Evolutionary conservation across 768 basidiomycete genomes (phyloP).

Genomic region (Pulveroboletus sp.): DNA sequence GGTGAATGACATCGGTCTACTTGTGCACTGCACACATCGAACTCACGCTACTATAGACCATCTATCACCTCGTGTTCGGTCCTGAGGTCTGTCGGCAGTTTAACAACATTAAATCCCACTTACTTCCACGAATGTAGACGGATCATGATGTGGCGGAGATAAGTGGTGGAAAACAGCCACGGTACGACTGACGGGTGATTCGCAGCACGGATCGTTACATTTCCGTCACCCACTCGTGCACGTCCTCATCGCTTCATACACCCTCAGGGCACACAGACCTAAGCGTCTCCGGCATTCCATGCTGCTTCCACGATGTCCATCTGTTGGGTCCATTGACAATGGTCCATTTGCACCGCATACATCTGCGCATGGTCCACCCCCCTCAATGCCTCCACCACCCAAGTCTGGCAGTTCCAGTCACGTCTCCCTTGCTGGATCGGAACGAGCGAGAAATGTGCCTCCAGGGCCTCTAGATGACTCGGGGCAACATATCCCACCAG

Average conservation of each 20-base stretch:
- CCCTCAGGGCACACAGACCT: not conserved
- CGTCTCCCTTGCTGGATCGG: slow-evolving; percentile 6
- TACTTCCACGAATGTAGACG: too few species aligned
- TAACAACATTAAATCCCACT: too few species aligned
- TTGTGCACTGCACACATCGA: too few species aligned
- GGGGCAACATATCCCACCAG: slow-evolving; percentile 11
- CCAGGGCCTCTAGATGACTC: not conserved
- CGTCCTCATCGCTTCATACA: not conserved
- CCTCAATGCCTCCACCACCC: slow-evolving; percentile 16
- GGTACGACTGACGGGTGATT: not conserved
- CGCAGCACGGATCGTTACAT: not conserved
- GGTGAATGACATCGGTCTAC: too few species aligned
- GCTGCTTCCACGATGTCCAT: slow-evolving; percentile 16
- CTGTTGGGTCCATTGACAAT: slow-evolving; percentile 8
- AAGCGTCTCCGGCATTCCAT: slow-evolving; percentile 1
- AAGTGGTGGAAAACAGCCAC: not conserved
- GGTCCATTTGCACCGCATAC: slow-evolving; percentile 16
- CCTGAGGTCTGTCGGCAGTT: too few species aligned
- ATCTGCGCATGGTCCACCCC: slow-evolving; percentile 12
- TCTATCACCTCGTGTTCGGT: too few species aligned
- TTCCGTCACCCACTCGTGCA: not conserved
- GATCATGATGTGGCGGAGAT: too few species aligned
- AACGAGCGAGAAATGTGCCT: slow-evolving; percentile 10
- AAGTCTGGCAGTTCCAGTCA: slow-evolving; percentile 15
- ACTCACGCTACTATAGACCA: too few species aligned